Percentiles rank a stretch among this genome's conserved stretches.
Evolutionary conservation across 257 asterid species (phyloP).

Genomic region (Solanum ossicruentum): DNA sequence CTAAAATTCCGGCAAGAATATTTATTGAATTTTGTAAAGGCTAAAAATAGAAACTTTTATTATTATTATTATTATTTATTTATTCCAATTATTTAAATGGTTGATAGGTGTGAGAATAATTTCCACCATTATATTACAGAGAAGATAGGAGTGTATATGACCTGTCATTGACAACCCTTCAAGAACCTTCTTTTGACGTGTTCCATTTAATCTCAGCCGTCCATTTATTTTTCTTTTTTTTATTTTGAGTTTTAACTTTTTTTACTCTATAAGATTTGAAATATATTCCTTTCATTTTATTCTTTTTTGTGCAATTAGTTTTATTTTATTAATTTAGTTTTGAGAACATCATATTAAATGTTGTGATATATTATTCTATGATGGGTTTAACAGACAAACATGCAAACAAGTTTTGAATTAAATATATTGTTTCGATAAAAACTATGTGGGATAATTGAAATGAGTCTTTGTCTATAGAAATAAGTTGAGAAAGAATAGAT

Average conservation of each 20-base stretch:
- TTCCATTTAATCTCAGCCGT: neutral
- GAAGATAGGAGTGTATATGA: neutral
- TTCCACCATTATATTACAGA: neutral
- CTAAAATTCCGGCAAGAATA: neutral
- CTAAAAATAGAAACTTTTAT: neutral
- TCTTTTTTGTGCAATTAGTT: neutral
- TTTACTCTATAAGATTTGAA: neutral
- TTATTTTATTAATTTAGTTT: neutral
- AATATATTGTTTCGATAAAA: fast-evolving
- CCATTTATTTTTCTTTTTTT: neutral
- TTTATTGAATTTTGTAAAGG: neutral
- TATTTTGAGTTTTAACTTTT: neutral
- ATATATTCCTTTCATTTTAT: neutral
- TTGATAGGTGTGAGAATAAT: neutral
- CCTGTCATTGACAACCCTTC: neutral
- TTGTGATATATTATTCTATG: neutral
- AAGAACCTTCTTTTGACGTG: neutral
- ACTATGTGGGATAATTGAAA: neutral
- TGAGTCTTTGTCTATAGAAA: no score
- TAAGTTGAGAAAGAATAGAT: no score
- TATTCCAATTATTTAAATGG: neutral
- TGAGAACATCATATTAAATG: no score
- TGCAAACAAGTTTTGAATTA: neutral
- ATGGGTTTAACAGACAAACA: neutral
- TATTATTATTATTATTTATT: neutral